Conservation (phyloP, 2,329 filamentous ascomycete species). For the Verticillium isaacii region DNA sequence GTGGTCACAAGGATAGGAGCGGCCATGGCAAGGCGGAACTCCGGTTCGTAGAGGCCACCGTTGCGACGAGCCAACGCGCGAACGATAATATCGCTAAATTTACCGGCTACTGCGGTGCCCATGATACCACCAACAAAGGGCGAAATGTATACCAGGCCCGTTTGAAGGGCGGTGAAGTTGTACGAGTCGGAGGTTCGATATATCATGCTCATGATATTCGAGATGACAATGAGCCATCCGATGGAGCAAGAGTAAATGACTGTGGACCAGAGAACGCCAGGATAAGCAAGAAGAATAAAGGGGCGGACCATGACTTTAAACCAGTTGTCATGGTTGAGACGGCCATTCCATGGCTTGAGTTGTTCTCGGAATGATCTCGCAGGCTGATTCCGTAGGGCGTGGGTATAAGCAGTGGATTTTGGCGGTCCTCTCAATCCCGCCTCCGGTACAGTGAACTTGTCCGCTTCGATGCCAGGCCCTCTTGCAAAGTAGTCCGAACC, state of each 20-base stretch:
- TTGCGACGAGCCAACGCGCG: conserved; percentile 77
- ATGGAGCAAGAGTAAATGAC: conserved; percentile 82
- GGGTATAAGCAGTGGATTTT: conserved; percentile 58
- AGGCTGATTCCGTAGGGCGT: conserved; percentile 61
- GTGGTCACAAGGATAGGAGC: conserved; percentile 74
- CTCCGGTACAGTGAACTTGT: conserved; percentile 28
- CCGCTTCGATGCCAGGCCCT: conserved; percentile 32
- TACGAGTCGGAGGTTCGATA: conserved; percentile 68
- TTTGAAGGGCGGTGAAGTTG: conserved; percentile 75
- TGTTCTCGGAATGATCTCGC: conserved; percentile 69
- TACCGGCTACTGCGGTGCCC: conserved; percentile 87
- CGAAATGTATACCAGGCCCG: conserved; percentile 82
- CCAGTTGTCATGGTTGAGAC: conserved; percentile 76
- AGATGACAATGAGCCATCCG: conserved; percentile 93
- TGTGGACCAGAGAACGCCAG: conserved; percentile 82
- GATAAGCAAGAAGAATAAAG: conserved; percentile 83
- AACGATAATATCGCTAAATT: conserved; percentile 80
- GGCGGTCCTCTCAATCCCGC: conserved; percentile 27
- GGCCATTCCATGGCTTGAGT: conserved; percentile 72
- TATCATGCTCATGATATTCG: conserved; percentile 77
- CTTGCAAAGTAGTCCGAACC: conserved; percentile 18
- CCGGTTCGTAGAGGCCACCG: conserved; percentile 80
- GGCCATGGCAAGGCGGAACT: conserved; percentile 88
- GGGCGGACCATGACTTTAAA: conserved; percentile 71
- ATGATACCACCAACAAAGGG: conserved; percentile 86